Base-by-base conservation (phyloP, 805 yeast genomes). In the Kregervanrija fluxuum region DNA sequence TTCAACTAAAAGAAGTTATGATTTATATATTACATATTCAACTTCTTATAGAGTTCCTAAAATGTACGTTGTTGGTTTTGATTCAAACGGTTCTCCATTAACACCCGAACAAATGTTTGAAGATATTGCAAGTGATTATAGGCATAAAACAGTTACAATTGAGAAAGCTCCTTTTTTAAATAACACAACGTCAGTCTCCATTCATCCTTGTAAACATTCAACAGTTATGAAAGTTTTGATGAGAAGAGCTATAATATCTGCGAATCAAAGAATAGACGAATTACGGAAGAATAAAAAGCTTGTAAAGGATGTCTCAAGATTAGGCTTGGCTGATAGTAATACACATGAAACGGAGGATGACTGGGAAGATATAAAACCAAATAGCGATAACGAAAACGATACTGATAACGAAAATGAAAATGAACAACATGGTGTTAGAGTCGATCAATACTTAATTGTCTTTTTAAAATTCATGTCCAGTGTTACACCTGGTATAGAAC, bases 401-500 rank as follows among this genome's bases (percentile, higher is more conserved):
- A 57, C 57, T 11, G 66, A 50, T 12, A 49, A 59, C 55, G 55
- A 56, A 46, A 48, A 48, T 36, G 41, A 50, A 47, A 28, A 37
- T 10, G 36, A 51, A 28, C 54, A 51, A 3, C 47, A 47, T 10
- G 73, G 79, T 14, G 71, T 91, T 8, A 73, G 96, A 30, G 97
- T 84, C 1, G 98, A 93, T 61, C 97, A 90, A 60, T 93, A 93
- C 60, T 66, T 93, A 52, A 73, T 93, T 33, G 82, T 91, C 12
- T 93, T 93, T 62, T 72, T 93, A 57, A 93, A 93, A 66, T 93
- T 93, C 59, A 91, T 93, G 40, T 85, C 97, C 8, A 87, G 97
- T 67, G 98, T 93, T 8, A 90, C 96, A 1, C 99, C 99, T 0
- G 96, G 97, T 13, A 90, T 93, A 45, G 96, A 91, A 66, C 95